Conservation (phyloP, 352 stramenopile species). For the Phytophthora hybrid region DNA sequence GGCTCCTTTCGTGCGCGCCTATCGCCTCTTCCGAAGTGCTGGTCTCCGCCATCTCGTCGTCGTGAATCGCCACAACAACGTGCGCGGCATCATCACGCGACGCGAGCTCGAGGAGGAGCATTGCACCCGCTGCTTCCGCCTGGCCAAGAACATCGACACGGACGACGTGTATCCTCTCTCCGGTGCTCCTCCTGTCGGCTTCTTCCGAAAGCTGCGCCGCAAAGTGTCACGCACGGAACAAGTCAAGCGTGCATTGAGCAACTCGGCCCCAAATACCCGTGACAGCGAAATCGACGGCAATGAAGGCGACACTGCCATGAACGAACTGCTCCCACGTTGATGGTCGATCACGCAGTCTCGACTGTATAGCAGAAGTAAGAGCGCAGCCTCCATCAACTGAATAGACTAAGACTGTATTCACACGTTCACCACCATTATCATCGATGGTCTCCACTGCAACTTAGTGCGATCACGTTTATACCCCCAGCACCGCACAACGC, state of each 20-base stretch:
- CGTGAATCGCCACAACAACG: conserved; percentile 93
- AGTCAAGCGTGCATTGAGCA: conserved; percentile 76
- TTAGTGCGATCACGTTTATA: neutral
- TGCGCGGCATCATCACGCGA: conserved; percentile 90
- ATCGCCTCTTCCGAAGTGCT: conserved; percentile 97
- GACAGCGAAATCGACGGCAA: conserved; percentile 19
- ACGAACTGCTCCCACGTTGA: conserved; percentile 36
- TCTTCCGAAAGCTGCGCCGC: conserved; percentile 69
- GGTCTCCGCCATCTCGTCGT: conserved; percentile 96
- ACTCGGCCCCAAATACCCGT: conserved; percentile 32
- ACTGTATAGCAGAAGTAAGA: neutral
- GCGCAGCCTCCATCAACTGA: conserved; percentile 3
- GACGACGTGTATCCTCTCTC: conserved; percentile 82
- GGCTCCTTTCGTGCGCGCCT: conserved; percentile 95
- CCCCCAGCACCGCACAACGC: neutral
- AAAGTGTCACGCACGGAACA: conserved; percentile 78
- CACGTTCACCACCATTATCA: neutral
- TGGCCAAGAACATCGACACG: conserved; percentile 76
- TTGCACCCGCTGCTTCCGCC: conserved; percentile 77
- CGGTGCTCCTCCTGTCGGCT: conserved; percentile 56
- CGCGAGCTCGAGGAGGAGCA: conserved; percentile 86
- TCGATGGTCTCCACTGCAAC: neutral
- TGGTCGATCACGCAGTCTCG: neutral
- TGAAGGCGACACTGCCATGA: conserved; percentile 16
- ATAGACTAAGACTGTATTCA: conserved; percentile 8